Base-by-base conservation (phyloP, 2,329 filamentous ascomycete genomes). In the Diplodia mutila region DNA sequence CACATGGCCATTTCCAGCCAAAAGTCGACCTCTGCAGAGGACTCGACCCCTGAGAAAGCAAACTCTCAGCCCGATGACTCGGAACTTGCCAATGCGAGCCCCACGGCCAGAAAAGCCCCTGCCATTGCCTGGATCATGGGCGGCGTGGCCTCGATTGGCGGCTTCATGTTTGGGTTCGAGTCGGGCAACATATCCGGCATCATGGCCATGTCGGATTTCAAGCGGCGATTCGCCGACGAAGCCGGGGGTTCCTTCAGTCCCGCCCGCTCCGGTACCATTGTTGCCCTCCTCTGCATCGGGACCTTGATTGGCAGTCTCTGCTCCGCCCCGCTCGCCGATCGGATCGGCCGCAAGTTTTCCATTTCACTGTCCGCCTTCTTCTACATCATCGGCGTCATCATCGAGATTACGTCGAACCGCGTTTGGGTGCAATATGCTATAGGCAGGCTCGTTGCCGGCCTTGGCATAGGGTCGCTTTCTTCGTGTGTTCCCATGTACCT, bases 401-500 rank as follows among this genome's bases (percentile, higher is more conserved):
- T 82, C 54, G 79, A 82, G 69, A 80, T 82, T 70, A 79, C 80
- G 1, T 76, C 79, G 1, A 74, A 75, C 69, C 72, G 71, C 18
- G 73, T 73, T 6, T 82, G 80, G 80, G 76, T 75, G 16, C 80
- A 82, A 63, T 75, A 82, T 65, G 87, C 86, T 76, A 73, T 81
- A 16, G 80, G 80, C 25, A 77, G 80, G 59, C 75, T 80, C 29
- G 74, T 82, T 37, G 79, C 79, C 55, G 80, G 80, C 71, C 69
- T 82, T 6, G 80, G 80, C 52, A 78, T 82, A 37, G 80, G 80
- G 32, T 75, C 77, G n/a, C 74, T 82, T 18, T 80, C 78, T 8
- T 85, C 90, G 37, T 83, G 87, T 37, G 87, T 90, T 2, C 88
- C 88, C 67, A 87, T 90, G 83, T 90, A 88, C 77, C 88, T 90